Evolutionary conservation across 768 basidiomycete genomes (phyloP).

Genomic region (Tephrocybe sp.): DNA sequence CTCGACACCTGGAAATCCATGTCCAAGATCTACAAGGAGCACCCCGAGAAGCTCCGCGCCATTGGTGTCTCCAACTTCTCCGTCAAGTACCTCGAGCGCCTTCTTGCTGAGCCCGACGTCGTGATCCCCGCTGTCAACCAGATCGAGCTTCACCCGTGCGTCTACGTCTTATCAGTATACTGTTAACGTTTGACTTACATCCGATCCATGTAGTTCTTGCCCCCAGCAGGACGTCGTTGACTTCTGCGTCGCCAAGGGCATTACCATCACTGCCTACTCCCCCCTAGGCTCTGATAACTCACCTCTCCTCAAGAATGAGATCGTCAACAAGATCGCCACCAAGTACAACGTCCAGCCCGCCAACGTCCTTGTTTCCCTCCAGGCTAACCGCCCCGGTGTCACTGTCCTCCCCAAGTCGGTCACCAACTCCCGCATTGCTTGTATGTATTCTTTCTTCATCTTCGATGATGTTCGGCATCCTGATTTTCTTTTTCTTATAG

Average conservation of each 20-base stretch:
- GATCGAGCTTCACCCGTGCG: constrained; percentile 73
- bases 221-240: constrained; percentile 65
- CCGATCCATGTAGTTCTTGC: constrained; percentile 42
- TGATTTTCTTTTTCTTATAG: constrained; percentile 25
- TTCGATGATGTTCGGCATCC: background rate
- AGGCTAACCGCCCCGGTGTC: constrained; percentile 65
- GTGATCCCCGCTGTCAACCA: constrained; percentile 79
- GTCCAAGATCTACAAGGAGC: constrained; percentile 64
- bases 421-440: constrained; percentile 60
- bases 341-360: constrained; percentile 59
- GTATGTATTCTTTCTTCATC: constrained; percentile 28
- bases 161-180: constrained; percentile 11
- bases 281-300: constrained; percentile 74
- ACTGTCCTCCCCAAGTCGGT: constrained; percentile 79
- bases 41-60: constrained; percentile 73
- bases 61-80: constrained; percentile 83
- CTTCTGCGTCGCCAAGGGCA: constrained; percentile 62
- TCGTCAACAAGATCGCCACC: constrained; percentile 61
- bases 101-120: constrained; percentile 56
- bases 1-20: constrained; percentile 79
- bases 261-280: constrained; percentile 76
- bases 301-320: constrained; percentile 60
- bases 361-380: constrained; percentile 71
- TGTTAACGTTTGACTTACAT: background rate
- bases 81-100: constrained; percentile 57